Evolutionary conservation across 192 early-diverging fungal genomes (phyloP).

Genomic region (Backusella luteola): DNA sequence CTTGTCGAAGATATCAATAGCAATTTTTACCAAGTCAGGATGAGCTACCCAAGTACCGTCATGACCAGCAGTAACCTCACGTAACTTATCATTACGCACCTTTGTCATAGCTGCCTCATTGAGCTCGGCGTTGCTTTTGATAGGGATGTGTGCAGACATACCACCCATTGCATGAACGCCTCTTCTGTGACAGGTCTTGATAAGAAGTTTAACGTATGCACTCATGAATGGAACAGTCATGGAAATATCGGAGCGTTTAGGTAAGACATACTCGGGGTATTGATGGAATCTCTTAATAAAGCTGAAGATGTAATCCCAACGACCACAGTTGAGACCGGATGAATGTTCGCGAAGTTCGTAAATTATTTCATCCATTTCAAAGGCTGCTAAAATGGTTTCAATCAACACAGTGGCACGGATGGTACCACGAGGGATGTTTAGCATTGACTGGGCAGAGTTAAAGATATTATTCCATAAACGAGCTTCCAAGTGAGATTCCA

Average conservation of each 20-base stretch:
- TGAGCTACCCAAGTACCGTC: conserved; percentile 98
- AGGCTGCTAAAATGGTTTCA: conserved; percentile 94
- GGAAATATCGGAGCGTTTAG: conserved; percentile 84
- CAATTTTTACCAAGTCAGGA: conserved; percentile 90
- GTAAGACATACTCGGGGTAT: conserved; percentile 81
- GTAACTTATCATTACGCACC: conserved; percentile 91
- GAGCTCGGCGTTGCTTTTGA: conserved; percentile 85
- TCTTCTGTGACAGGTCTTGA: conserved; percentile 96
- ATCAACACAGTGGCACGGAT: conserved; percentile 95
- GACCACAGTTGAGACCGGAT: conserved; percentile 96
- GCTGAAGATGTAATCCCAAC: conserved; percentile 99
- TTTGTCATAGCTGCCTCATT: conserved; percentile 93
- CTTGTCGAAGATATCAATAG: conserved; percentile 85
- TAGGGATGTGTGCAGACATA: conserved; percentile 98
- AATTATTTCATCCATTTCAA: conserved; percentile 99
- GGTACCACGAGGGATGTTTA: conserved; percentile 86
- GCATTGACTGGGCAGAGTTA: conserved; percentile 86
- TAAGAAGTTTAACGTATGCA: conserved; percentile 92
- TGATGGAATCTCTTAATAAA: conserved; percentile 96
- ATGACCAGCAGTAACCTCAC: conserved; percentile 93
- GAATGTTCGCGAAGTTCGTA: conserved; percentile 98
- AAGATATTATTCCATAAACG: conserved; percentile 97
- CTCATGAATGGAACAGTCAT: conserved; percentile 99
- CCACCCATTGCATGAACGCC: conserved; percentile 99
- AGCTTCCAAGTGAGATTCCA: conserved; percentile 96